phyloP scores from a whole-genome alignment of 2,329 filamentous ascomycete genomes.

The Talaromyces rugulosus region DNA sequence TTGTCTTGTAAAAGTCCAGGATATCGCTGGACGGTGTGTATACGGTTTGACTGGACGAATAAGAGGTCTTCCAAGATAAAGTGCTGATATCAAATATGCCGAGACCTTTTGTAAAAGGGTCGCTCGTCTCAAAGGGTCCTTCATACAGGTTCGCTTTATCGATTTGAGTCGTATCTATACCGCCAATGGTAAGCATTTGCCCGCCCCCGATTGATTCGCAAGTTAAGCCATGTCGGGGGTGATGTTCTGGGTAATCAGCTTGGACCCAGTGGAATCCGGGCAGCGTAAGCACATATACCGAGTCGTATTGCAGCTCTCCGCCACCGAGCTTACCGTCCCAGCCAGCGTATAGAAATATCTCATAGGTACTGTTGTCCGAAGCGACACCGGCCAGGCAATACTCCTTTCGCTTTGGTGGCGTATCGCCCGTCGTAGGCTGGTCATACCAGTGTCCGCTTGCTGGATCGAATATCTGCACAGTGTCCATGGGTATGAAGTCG shows the following conservation, averaged over 20 bases:
- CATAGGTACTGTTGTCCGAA: not conserved
- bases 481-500: not conserved
- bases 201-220: slow-evolving; percentile 1
- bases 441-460: slow-evolving; percentile 2
- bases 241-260: not conserved
- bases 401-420: not conserved
- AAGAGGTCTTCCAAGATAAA: not conserved
- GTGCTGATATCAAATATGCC: slow-evolving; percentile 2
- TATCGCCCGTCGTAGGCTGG: not conserved
- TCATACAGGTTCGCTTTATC: not conserved
- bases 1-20: not conserved
- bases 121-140: not conserved
- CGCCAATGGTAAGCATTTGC: slow-evolving; percentile 1
- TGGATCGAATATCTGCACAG: slow-evolving; percentile 1
- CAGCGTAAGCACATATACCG: not conserved
- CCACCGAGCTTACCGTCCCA: not conserved
- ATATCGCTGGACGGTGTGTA: slow-evolving; percentile 1
- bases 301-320: not conserved
- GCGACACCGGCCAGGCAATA: slow-evolving; percentile 1
- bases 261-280: slow-evolving; percentile 1
- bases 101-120: not conserved
- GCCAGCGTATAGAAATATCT: slow-evolving; percentile 4
- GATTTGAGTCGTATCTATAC: not conserved
- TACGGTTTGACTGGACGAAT: not conserved
- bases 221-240: not conserved